Conservation (phyloP, 208 protist genomes). For the Leishmania tarentolae region DNA sequence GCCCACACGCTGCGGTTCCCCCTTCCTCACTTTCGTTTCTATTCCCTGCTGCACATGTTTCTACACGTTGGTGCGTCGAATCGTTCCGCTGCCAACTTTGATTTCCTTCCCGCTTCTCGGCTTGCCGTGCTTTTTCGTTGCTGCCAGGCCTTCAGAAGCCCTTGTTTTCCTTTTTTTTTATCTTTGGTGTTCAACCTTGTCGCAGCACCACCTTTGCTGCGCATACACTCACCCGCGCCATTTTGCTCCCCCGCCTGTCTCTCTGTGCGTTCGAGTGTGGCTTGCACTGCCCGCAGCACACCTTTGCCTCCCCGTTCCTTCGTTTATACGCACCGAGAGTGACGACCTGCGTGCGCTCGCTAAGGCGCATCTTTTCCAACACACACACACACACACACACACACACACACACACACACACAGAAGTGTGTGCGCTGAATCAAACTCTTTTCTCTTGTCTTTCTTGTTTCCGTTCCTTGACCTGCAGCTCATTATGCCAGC, state of each 20-base stretch:
- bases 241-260: background rate
- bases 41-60: background rate
- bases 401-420: background rate
- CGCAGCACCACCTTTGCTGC: background rate
- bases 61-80: background rate
- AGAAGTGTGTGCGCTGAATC: background rate
- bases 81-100: background rate
- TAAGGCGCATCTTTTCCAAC: background rate
- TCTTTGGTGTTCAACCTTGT: constrained; percentile 2
- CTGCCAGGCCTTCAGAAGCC: background rate
- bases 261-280: background rate
- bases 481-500: constrained; percentile 28
- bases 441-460: background rate
- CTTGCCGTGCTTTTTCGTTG: background rate
- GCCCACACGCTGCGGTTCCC: background rate
- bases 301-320: background rate
- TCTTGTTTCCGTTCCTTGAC: background rate
- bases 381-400: background rate
- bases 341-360: background rate
- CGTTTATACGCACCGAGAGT: background rate
- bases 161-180: background rate
- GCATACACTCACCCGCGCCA: constrained; percentile 4
- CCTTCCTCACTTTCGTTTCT: background rate
- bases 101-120: background rate
- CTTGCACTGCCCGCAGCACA: background rate